A percentile compares a stretch with the other conserved stretches of the same genome.
Evolutionary conservation across 129 eudicot genomes (phyloP).

Genomic region (Flaveria sonorensis): DNA sequence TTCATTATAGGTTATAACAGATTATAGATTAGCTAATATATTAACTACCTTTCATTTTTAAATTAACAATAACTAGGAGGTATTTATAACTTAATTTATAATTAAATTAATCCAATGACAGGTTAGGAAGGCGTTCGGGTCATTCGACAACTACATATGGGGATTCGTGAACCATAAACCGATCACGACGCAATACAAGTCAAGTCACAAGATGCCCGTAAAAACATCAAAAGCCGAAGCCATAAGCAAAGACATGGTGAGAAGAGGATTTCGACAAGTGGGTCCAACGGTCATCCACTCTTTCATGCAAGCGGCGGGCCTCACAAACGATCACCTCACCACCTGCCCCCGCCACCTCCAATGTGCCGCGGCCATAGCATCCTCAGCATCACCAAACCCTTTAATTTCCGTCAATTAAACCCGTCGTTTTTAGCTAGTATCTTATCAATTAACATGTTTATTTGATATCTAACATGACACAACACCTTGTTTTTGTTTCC

Average conservation of each 20-base stretch:
- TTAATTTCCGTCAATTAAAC: conserved; percentile 16
- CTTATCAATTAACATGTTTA: conserved; percentile 26
- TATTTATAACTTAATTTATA: neutral
- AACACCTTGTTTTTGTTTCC: conserved; percentile 29
- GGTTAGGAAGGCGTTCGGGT: conserved; percentile 65
- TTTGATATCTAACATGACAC: conserved; percentile 51
- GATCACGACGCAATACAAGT: conserved; percentile 59
- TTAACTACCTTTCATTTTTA: neutral
- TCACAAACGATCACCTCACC: conserved; percentile 79
- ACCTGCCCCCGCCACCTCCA: conserved; percentile 69
- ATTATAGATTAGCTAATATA: neutral
- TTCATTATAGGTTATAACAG: too few relatives aligned
- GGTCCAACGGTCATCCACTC: conserved; percentile 91
- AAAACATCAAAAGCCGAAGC: conserved; percentile 89
- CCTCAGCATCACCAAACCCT: conserved; percentile 5
- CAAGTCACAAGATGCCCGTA: conserved; percentile 74
- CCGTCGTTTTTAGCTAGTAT: conserved; percentile 22
- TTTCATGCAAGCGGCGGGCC: conserved; percentile 92
- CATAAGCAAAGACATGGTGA: conserved; percentile 92
- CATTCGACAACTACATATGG: conserved; percentile 86
- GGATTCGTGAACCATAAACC: conserved; percentile 81
- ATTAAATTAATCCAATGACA: conserved; percentile 22
- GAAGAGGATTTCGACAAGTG: conserved; percentile 79
- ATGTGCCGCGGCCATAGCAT: conserved; percentile 42
- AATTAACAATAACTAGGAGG: neutral